A percentile compares a stretch with the other conserved stretches of the same genome.
phyloP scores from a whole-genome alignment of 2,329 filamentous ascomycete species.

The Thelonectria blattea region DNA sequence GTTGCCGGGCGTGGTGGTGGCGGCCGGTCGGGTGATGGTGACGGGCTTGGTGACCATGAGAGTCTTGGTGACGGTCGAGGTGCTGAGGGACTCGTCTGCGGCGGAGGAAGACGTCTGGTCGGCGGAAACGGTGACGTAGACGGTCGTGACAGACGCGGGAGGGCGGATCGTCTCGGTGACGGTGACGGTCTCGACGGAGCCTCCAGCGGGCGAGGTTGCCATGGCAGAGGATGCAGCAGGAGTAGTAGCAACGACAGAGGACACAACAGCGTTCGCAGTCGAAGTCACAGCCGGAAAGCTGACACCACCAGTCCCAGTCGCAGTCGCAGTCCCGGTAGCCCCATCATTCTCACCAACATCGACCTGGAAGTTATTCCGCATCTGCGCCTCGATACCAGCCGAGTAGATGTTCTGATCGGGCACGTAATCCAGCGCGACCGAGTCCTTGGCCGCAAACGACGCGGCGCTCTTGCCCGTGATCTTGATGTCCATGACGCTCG shows the following conservation, averaged over 20 bases:
- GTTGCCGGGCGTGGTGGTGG: background rate
- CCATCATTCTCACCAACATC: slow-evolving; percentile 40
- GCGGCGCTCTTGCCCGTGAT: slow-evolving; percentile 38
- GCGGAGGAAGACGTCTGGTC: background rate
- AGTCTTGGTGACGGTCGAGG: slow-evolving; percentile 33
- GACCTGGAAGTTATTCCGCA: slow-evolving; percentile 54
- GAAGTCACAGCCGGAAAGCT: no score
- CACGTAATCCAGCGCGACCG: slow-evolving; percentile 40
- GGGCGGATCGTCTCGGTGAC: slow-evolving; percentile 49
- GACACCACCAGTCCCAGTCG: slow-evolving; percentile 10
- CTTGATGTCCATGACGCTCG: slow-evolving; percentile 49
- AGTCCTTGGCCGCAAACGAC: slow-evolving; percentile 33
- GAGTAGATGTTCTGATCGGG: slow-evolving; percentile 49
- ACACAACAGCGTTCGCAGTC: no score
- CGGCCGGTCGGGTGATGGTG: background rate
- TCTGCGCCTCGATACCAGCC: slow-evolving; percentile 53
- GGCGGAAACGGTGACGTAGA: slow-evolving; percentile 45
- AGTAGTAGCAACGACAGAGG: slow-evolving; percentile 24
- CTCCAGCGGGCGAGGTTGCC: slow-evolving; percentile 21
- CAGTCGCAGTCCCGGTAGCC: slow-evolving; percentile 28
- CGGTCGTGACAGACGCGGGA: slow-evolving; percentile 47
- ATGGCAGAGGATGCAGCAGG: slow-evolving; percentile 8
- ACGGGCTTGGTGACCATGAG: slow-evolving; percentile 25
- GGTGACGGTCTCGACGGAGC: slow-evolving; percentile 36
- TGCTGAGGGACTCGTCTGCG: slow-evolving; percentile 10